Evolutionary conservation across 2,329 filamentous ascomycete genomes (phyloP).

Genomic region (Cadophora malorum): DNA sequence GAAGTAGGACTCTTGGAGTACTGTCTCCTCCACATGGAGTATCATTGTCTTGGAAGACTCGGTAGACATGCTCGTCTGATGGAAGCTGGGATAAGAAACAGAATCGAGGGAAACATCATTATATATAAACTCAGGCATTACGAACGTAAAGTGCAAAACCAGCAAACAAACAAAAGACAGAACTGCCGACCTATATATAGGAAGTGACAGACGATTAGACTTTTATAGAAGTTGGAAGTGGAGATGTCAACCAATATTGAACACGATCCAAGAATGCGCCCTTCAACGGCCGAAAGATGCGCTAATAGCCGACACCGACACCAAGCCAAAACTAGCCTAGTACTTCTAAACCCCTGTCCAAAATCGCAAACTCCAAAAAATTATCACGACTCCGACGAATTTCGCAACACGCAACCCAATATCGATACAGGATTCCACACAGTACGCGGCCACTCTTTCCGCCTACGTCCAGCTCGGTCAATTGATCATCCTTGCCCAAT

Average conservation of each 20-base stretch:
- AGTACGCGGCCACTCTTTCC: slow-evolving; percentile 13
- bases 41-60: slow-evolving; percentile 5
- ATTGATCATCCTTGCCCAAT: not conserved
- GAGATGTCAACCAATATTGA: not conserved
- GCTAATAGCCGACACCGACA: not conserved
- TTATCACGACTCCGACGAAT: slow-evolving; percentile 8
- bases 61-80: not conserved
- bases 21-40: slow-evolving; percentile 22
- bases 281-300: not conserved
- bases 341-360: not conserved
- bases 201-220: not conserved
- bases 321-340: not conserved
- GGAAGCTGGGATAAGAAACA: not conserved
- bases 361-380: slow-evolving; percentile 19
- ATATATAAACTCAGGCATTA: not conserved
- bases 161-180: not conserved
- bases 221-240: slow-evolving; percentile 17
- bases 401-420: not conserved
- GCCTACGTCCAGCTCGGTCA: not conserved
- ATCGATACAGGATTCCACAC: slow-evolving; percentile 8
- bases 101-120: not conserved
- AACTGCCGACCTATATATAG: slow-evolving; percentile 14
- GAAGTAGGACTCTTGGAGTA: not conserved
- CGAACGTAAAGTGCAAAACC: not conserved
- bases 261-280: not conserved